A percentile compares a stretch with the other conserved stretches of the same genome.
Conservation (phyloP, 176 grass and related monocot genomes). For the Elymus sibiricus region DNA sequence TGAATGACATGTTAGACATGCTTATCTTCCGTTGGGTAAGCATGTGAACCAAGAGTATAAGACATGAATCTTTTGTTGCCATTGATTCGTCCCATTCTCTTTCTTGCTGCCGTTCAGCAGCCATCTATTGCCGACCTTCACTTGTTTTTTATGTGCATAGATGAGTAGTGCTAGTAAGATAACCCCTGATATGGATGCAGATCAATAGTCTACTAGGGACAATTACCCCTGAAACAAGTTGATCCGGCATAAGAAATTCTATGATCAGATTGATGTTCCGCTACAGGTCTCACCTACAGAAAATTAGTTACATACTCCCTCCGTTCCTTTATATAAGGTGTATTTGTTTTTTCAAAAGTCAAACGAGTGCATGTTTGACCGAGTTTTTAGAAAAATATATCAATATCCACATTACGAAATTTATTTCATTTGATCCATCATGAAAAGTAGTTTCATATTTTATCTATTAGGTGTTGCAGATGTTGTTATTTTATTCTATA, state of each 20-base stretch:
- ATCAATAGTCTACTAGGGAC: conserved; percentile 13
- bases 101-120: conserved; percentile 1
- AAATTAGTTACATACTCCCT: background rate
- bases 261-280: background rate
- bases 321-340: too few species aligned
- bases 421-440: too few species aligned
- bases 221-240: conserved; percentile 25
- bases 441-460: too few species aligned
- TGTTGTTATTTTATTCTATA: too few species aligned
- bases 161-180: conserved; percentile 8
- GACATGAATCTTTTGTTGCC: conserved; percentile 2
- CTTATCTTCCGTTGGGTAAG: background rate
- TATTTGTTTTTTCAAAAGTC: too few species aligned
- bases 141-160: conserved; percentile 27
- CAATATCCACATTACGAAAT: too few species aligned
- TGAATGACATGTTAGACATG: background rate
- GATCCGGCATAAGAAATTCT: background rate
- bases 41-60: background rate
- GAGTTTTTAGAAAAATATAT: too few species aligned
- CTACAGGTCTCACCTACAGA: background rate
- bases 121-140: conserved; percentile 1
- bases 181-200: background rate
- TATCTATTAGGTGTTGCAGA: too few species aligned
- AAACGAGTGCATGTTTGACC: too few species aligned
- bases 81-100: background rate